Evolutionary conservation across 2,329 filamentous ascomycete genomes (phyloP).

Genomic region (Trichophyton mentagrophytes): DNA sequence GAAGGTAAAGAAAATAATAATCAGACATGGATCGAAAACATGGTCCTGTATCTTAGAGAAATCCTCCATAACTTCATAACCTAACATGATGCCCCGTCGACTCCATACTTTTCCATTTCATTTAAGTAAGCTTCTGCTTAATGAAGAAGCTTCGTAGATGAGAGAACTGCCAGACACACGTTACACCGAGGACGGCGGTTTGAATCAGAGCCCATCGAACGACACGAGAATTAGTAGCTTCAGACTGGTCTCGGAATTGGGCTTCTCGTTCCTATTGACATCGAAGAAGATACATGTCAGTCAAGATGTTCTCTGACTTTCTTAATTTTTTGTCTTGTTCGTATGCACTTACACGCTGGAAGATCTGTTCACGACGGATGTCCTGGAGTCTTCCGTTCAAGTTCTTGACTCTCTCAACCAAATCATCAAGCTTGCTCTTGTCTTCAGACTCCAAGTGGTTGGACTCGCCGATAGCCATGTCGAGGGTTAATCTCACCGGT

Average conservation of each 20-base stretch:
- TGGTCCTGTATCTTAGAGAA: neutral
- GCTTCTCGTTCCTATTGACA: conserved; percentile 75
- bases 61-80: conserved; percentile 2
- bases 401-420: conserved; percentile 78
- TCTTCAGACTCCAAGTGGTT: conserved; percentile 87
- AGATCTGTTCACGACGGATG: conserved; percentile 87
- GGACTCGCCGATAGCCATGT: conserved; percentile 88
- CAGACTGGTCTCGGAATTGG: conserved; percentile 95
- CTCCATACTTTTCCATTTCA: neutral
- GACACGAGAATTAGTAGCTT: conserved; percentile 80
- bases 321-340: too few relatives aligned
- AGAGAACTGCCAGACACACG: conserved; percentile 93
- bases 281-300: neutral
- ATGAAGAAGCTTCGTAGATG: conserved; percentile 97
- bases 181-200: conserved; percentile 66
- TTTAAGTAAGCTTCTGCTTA: conserved; percentile 93
- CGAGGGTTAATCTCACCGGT: conserved; percentile 70
- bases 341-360: conserved; percentile 59
- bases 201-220: conserved; percentile 91
- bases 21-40: neutral
- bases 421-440: conserved; percentile 82
- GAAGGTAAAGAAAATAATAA: neutral
- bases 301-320: neutral
- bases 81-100: neutral
- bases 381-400: conserved; percentile 77